Evolutionary conservation across 805 yeast species (phyloP).

Genomic region (Middelhovenomyces tepae): DNA sequence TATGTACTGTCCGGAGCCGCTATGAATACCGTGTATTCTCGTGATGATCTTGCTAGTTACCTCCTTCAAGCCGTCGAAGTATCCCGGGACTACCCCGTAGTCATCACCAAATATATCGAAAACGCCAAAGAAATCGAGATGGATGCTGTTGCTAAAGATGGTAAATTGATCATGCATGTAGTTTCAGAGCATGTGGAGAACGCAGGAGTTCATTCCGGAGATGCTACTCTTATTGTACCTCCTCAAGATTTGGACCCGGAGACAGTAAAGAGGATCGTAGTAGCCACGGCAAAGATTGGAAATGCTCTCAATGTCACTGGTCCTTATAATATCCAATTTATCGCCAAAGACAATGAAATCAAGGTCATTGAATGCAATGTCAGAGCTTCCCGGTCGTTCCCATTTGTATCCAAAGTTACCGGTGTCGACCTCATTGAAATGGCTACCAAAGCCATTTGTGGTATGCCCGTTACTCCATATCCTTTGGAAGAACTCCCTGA

Average conservation of each 20-base stretch:
- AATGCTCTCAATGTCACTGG: slow-evolving; percentile 92
- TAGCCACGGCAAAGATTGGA: slow-evolving; percentile 94
- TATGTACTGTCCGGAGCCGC: slow-evolving; percentile 98
- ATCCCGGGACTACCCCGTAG: slow-evolving; percentile 97
- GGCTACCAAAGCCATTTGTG: slow-evolving; percentile 95
- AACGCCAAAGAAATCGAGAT: slow-evolving; percentile 96
- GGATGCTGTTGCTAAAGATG: slow-evolving; percentile 97
- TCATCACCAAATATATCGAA: slow-evolving; percentile 91
- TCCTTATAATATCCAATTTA: slow-evolving; percentile 94
- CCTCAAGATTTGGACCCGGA: slow-evolving; percentile 92
- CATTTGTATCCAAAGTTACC: slow-evolving; percentile 94
- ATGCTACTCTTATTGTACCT: slow-evolving; percentile 94
- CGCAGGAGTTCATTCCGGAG: slow-evolving; percentile 99
- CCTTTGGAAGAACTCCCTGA: slow-evolving; percentile 85
- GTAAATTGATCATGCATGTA: slow-evolving; percentile 91
- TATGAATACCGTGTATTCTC: slow-evolving; percentile 91
- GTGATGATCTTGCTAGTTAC: slow-evolving; percentile 79
- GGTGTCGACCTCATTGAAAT: slow-evolving; percentile 94
- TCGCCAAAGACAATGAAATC: slow-evolving; percentile 89
- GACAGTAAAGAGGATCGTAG: slow-evolving; percentile 84
- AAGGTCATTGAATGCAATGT: slow-evolving; percentile 98
- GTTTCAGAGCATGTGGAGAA: slow-evolving; percentile 98
- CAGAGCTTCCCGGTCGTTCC: slow-evolving; percentile 99
- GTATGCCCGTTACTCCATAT: slow-evolving; percentile 77
- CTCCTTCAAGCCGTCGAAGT: slow-evolving; percentile 93